Conservation (phyloP, 2,329 filamentous ascomycete species). For the Canariomyces notabilis region DNA sequence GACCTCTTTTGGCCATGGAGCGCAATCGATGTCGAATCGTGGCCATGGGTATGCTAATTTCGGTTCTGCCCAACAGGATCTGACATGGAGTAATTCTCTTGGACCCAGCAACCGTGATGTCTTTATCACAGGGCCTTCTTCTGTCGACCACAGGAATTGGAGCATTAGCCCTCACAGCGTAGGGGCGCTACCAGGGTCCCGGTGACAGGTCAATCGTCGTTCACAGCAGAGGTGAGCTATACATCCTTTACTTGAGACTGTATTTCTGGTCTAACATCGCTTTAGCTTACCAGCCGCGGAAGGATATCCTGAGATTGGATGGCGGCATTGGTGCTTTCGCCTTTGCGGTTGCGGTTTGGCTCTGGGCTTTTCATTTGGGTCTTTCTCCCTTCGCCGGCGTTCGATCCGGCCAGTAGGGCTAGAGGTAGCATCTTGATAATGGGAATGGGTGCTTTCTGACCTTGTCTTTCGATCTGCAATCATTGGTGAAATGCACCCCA, state of each 20-base stretch:
- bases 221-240: not conserved
- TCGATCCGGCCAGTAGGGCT: no score
- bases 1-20: not conserved
- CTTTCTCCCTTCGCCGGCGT: no score
- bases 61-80: slow-evolving; percentile 1
- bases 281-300: not conserved
- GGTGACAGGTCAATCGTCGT: not conserved
- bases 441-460: no score
- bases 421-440: no score
- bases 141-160: not conserved
- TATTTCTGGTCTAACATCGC: not conserved
- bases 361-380: no score
- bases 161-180: not conserved
- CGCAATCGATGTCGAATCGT: slow-evolving; percentile 1
- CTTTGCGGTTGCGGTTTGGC: no score
- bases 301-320: not conserved
- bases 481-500: no score
- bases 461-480: no score
- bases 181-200: not conserved
- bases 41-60: slow-evolving; percentile 11
- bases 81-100: slow-evolving; percentile 9
- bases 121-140: not conserved
- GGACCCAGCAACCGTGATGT: not conserved
- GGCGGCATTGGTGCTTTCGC: no score
- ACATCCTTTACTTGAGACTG: not conserved